Conservation (phyloP, 441 rosid genomes). For the Melastoma candidum region DNA sequence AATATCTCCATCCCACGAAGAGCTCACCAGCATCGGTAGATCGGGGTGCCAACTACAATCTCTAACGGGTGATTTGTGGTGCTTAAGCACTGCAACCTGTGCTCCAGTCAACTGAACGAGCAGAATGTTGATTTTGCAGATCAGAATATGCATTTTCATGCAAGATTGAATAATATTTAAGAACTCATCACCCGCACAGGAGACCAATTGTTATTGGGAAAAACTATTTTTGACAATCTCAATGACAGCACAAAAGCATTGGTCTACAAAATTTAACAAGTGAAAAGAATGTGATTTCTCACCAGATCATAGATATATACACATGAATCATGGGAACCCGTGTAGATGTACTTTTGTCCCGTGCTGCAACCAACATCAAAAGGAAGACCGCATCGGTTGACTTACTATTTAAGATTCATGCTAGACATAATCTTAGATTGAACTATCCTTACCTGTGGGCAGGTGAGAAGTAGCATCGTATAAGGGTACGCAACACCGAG, state of each 20-base stretch:
- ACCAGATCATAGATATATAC: constrained; percentile 83
- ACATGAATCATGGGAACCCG: constrained; percentile 73
- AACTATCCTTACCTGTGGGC: constrained; percentile 40
- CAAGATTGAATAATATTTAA: neutral
- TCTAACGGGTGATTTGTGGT: constrained; percentile 31
- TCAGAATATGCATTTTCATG: neutral
- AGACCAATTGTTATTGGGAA: too few species aligned
- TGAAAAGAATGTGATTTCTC: constrained; percentile 8
- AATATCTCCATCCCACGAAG: constrained; percentile 61
- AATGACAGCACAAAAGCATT: neutral
- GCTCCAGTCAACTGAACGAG: constrained; percentile 37
- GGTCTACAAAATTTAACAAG: neutral
- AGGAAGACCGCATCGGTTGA: constrained; percentile 4
- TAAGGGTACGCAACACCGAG: constrained; percentile 79
- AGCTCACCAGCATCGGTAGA: constrained; percentile 51
- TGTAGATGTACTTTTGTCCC: constrained; percentile 85
- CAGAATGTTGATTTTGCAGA: neutral
- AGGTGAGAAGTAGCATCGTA: constrained; percentile 94
- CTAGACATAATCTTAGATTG: neutral
- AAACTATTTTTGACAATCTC: too few species aligned
- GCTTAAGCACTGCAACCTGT: constrained; percentile 20
- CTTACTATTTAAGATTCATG: neutral
- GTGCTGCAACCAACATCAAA: constrained; percentile 43
- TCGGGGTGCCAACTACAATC: constrained; percentile 65
- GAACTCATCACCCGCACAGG: neutral